Evolutionary conservation across 208 protist genomes (phyloP).

Genomic region (Trypanosoma vivax): DNA sequence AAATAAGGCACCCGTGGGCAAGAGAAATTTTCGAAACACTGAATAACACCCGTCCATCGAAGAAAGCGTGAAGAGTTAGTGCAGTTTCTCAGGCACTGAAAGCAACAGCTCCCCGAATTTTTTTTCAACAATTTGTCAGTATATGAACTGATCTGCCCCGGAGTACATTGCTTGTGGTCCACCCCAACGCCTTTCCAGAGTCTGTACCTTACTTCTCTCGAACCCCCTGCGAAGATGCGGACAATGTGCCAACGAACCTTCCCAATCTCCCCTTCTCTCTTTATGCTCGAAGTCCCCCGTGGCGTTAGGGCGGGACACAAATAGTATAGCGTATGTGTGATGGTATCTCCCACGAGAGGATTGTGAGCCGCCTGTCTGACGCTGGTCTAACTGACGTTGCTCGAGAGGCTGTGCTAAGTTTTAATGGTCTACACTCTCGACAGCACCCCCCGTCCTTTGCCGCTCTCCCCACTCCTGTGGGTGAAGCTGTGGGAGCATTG

Average conservation of each 20-base stretch:
- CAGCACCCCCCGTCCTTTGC: background rate
- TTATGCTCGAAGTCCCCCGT: too few species aligned
- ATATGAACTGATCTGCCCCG: too few species aligned
- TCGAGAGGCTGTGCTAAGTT: conserved; percentile 8
- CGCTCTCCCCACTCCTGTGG: conserved; percentile 4
- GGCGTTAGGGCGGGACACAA: background rate
- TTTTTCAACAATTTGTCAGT: too few species aligned
- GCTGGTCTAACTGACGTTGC: background rate
- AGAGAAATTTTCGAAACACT: conserved; percentile 63
- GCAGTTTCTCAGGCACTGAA: too few species aligned
- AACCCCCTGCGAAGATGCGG: too few species aligned
- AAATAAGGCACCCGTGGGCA: conserved; percentile 76
- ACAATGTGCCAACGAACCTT: too few species aligned
- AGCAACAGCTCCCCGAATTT: too few species aligned
- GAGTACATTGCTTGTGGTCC: too few species aligned
- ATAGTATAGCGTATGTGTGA: background rate
- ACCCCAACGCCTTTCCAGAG: too few species aligned
- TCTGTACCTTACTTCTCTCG: too few species aligned
- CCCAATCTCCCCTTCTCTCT: too few species aligned
- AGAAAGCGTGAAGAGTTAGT: conserved; percentile 7
- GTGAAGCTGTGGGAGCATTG: conserved; percentile 8
- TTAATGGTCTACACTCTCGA: background rate
- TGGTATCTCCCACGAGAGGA: conserved; percentile 2
- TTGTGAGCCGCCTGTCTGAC: conserved; percentile 4
- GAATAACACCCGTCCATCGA: conserved; percentile 21